Evolutionary conservation across 2,329 filamentous ascomycete genomes (phyloP).

Genomic region (Didymellaceae sp.): DNA sequence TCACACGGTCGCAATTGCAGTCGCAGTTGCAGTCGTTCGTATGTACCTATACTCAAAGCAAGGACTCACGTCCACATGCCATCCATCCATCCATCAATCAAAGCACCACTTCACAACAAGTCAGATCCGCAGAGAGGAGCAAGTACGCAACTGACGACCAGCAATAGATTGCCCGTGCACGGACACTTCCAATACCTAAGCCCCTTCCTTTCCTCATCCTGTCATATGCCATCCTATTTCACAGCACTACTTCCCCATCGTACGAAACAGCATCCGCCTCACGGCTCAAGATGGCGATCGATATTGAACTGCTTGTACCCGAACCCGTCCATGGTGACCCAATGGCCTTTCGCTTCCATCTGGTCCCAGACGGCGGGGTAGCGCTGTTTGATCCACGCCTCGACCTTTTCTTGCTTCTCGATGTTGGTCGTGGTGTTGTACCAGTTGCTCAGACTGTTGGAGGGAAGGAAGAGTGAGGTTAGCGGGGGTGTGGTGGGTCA

Average conservation of each 20-base stretch:
- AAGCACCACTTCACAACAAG: too few species aligned
- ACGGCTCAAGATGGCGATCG: conserved; percentile 45
- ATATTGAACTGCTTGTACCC: conserved; percentile 46
- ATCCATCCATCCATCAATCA: too few species aligned
- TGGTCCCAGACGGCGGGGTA: conserved; percentile 74
- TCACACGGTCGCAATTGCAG: too few species aligned
- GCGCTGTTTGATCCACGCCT: conserved; percentile 73
- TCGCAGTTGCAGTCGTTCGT: too few species aligned
- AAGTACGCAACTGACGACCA: too few species aligned
- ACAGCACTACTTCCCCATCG: background rate
- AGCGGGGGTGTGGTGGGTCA: too few species aligned
- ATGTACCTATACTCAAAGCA: too few species aligned
- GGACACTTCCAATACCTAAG: too few species aligned
- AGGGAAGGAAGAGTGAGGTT: background rate
- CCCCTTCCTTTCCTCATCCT: too few species aligned
- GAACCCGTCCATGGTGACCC: conserved; percentile 45
- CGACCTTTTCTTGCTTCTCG: conserved; percentile 71
- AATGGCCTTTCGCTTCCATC: conserved; percentile 61
- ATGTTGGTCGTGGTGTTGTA: conserved; percentile 75
- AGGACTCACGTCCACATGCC: too few species aligned
- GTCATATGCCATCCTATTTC: background rate
- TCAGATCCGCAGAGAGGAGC: too few species aligned
- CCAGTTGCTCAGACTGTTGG: conserved; percentile 70
- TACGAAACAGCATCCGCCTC: background rate
- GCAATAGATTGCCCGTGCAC: too few species aligned